A percentile compares a stretch with the other conserved stretches of the same genome.
phyloP scores from a whole-genome alignment of 208 protist species.

The Acanthamoeba healyi region DNA sequence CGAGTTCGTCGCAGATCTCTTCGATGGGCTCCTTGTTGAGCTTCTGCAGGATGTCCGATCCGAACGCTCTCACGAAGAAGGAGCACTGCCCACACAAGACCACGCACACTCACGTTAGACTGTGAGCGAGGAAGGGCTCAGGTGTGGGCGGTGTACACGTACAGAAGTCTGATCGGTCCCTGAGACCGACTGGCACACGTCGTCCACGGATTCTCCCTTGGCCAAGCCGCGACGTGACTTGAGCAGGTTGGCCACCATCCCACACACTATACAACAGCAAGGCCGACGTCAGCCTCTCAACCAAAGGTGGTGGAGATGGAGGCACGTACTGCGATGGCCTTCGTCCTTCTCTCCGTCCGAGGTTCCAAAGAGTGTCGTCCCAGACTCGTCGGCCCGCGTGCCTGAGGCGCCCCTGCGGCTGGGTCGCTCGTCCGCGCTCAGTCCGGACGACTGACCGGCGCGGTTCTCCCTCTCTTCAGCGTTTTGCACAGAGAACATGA shows the following conservation, averaged over 20 bases:
- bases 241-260: not conserved
- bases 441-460: too few relatives aligned
- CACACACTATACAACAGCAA: not conserved
- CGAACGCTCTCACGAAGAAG: not conserved
- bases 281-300: not conserved
- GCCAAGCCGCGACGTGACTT: not conserved
- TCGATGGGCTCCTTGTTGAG: not conserved
- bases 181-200: not conserved
- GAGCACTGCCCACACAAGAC: not conserved
- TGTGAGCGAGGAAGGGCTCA: too few relatives aligned
- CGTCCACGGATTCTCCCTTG: not conserved
- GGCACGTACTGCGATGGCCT: not conserved
- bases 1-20: slow-evolving; percentile 17
- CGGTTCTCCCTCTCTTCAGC: not conserved
- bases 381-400: too few relatives aligned
- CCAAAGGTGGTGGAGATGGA: not conserved
- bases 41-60: slow-evolving; percentile 20
- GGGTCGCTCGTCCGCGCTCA: not conserved
- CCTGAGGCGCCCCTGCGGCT: not conserved
- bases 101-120: not conserved
- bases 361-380: too few relatives aligned
- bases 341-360: not conserved
- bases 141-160: too few relatives aligned
- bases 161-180: not conserved
- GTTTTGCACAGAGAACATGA: not conserved